Evolutionary conservation across 805 yeast species (phyloP), one percentile per base, ranked within the genome.

Genomic region (Teunomyces cretensis): DNA sequence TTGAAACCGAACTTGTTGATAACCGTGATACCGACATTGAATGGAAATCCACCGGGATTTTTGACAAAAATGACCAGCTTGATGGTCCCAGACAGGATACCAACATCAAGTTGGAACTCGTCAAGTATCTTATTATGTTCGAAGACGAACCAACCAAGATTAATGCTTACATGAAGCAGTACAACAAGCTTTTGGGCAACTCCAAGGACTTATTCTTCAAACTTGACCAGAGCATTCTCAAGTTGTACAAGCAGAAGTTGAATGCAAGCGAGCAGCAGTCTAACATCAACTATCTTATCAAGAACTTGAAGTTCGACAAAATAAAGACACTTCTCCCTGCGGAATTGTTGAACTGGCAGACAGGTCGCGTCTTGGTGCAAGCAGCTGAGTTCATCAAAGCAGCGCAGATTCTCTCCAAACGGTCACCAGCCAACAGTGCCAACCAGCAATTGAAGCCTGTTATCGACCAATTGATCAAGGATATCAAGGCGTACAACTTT

Each of bases 21-120:
- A 84, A 83, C 52, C 72, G 92, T 44, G 94, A 87, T 54, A 61
- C 67, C 44, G 65, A 61, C 5, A 74, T 79, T 9, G 67, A 82
- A 40, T 81, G 82, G 79, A 76, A 78, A 43, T 66, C 65, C 35
- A 65, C 65, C 32, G 57, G 49, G n/a, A 45, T 53, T 2, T 56
- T 64, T 12, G 50, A 52, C 1, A 47, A 45, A 9, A 54, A 14
- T 1, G 30, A 36, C 28, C 22, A 14, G 28, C 38, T 19, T 9
- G 31, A 40, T 7, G 30, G 8, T 15, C 30, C 26, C 11, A 13
- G 30, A 13, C 11, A 14, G 19, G 26, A 24, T 22, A 12, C 5
- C 30, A 28, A 41, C 12, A 36, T 78, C 16, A 62, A 63, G 38
- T 53, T 73, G 16, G 59, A 67, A 42, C 55, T 68, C 30, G 52